These are phyloP conservation scores for Psilocybe subaeruginosa DNA, from an alignment of 768 basidiomycete genomes.

Conservation along the genomic window DNA sequence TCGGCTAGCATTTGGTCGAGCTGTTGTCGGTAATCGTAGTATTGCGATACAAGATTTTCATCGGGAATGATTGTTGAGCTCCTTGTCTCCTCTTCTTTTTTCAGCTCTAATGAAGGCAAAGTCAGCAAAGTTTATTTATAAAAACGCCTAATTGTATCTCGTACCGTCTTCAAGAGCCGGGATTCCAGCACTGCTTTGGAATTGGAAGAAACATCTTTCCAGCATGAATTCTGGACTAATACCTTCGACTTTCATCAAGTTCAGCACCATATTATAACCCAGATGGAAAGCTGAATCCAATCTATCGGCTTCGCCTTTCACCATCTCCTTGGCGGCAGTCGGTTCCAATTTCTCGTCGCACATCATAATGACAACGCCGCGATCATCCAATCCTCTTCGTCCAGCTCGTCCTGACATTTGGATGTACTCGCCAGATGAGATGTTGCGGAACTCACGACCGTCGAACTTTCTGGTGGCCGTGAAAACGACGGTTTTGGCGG, in stretches of 20 bases:
- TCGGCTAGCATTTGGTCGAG: slow-evolving; percentile 88
- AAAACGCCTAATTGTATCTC: slow-evolving; percentile 24
- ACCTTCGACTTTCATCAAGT: slow-evolving; percentile 97
- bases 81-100: slow-evolving; percentile 67
- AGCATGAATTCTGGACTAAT: slow-evolving; percentile 99
- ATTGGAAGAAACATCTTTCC: slow-evolving; percentile 97
- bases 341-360: slow-evolving; percentile 98
- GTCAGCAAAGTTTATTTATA: not conserved
- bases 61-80: slow-evolving; percentile 75
- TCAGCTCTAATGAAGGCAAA: slow-evolving; percentile 60
- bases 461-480: slow-evolving; percentile 95
- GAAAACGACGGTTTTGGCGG: slow-evolving; percentile 99
- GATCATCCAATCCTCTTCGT: slow-evolving; percentile 93
- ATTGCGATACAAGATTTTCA: slow-evolving; percentile 82
- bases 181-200: slow-evolving; percentile 93
- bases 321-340: slow-evolving; percentile 89
- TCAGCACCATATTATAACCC: slow-evolving; percentile 99
- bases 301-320: slow-evolving; percentile 96
- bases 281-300: slow-evolving; percentile 98
- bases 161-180: slow-evolving; percentile 83
- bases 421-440: slow-evolving; percentile 96
- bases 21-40: slow-evolving; percentile 93
- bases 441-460: slow-evolving; percentile 89
- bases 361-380: slow-evolving; percentile 99
- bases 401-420: slow-evolving; percentile 99